Evolutionary conservation across 176 grass and related monocot genomes (phyloP).

Genomic region (Paspalum notatum): DNA sequence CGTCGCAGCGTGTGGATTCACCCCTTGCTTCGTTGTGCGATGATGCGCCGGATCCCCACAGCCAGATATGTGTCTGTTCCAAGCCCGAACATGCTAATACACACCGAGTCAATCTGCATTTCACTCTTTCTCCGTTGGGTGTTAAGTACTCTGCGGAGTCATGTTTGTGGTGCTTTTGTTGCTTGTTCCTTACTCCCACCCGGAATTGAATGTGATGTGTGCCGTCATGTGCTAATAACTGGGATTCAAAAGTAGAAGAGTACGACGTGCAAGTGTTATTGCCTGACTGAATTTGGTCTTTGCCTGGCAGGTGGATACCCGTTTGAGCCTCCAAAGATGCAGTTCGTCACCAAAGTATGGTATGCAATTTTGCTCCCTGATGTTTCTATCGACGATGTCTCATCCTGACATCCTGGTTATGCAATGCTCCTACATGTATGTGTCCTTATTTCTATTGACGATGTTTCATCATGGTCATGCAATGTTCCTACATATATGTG

Average conservation of each 20-base stretch:
- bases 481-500: background rate
- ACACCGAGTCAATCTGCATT: conserved; percentile 4
- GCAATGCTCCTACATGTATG: too few relatives aligned
- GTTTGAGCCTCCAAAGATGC: conserved; percentile 99
- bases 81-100: background rate
- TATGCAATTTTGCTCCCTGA: conserved; percentile 44
- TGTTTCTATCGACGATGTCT: background rate
- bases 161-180: background rate
- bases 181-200: background rate
- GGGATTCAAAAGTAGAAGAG: background rate
- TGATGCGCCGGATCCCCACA: background rate
- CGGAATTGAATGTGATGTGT: background rate
- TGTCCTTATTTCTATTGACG: background rate
- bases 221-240: background rate
- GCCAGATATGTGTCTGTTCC: background rate
- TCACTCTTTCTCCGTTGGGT: background rate
- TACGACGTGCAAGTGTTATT: background rate
- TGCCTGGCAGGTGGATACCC: conserved; percentile 85
- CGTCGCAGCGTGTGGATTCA: background rate
- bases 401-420: too few relatives aligned
- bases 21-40: background rate
- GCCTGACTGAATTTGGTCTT: conserved; percentile 24
- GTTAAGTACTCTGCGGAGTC: background rate
- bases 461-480: background rate
- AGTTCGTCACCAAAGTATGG: conserved; percentile 99